Evolutionary conservation across 805 yeast genomes (phyloP).

Genomic region (Zygotorulaspora sp.): DNA sequence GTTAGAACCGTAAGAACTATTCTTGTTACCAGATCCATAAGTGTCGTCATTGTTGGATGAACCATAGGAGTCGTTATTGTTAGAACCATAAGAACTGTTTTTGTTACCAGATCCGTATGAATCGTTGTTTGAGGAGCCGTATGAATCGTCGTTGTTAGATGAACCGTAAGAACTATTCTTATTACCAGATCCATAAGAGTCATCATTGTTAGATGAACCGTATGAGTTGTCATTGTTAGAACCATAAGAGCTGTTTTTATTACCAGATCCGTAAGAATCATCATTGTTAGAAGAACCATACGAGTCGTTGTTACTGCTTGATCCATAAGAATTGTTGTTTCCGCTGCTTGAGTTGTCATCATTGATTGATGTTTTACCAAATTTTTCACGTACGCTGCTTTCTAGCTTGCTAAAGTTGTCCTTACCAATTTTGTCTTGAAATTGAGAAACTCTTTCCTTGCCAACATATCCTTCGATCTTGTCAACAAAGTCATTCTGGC

Average conservation of each 20-base stretch:
- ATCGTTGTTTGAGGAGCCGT: conserved; percentile 13
- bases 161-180: conserved; percentile 33
- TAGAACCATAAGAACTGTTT: conserved; percentile 25
- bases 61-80: conserved; percentile 21
- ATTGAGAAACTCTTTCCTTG: conserved; percentile 28
- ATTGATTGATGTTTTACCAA: conserved; percentile 26
- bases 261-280: conserved; percentile 26
- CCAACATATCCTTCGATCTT: conserved; percentile 32
- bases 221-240: conserved; percentile 23
- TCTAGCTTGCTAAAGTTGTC: conserved; percentile 32
- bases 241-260: conserved; percentile 15
- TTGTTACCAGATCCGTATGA: conserved; percentile 26
- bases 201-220: conserved; percentile 16
- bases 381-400: conserved; percentile 27
- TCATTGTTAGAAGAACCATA: conserved; percentile 3
- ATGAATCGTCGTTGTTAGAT: conserved; percentile 23
- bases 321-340: conserved; percentile 10
- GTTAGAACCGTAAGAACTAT: conserved; percentile 16
- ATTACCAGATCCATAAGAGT: conserved; percentile 26
- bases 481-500: conserved; percentile 24
- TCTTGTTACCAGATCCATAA: conserved; percentile 34
- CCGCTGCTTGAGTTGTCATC: conserved; percentile 18
- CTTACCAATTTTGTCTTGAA: conserved; percentile 33
- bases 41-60: conserved; percentile 25
- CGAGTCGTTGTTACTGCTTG: conserved; percentile 20